A percentile compares a stretch with the other conserved stretches of the same genome.
Conservation (phyloP, 1,139 yeast species). For the Geotrichum cucujoidarum region DNA sequence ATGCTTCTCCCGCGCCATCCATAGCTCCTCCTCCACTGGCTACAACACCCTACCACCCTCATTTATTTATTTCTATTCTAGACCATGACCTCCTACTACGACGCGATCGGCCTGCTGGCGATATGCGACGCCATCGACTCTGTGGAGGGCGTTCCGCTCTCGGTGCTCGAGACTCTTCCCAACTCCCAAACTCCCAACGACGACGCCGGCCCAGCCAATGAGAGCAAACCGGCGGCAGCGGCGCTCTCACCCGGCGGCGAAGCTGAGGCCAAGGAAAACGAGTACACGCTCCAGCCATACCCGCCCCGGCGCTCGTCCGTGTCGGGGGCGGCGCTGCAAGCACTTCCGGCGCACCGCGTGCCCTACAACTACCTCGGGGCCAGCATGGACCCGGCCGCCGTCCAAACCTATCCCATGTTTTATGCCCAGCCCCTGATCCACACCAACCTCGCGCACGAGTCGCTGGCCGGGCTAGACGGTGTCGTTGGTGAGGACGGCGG, state of each 20-base stretch:
- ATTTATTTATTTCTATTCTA: not conserved
- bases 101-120: slow-evolving; percentile 39
- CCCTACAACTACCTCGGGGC: slow-evolving; percentile 1
- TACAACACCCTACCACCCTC: not conserved
- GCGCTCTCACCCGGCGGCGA: not conserved
- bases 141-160: slow-evolving; percentile 36
- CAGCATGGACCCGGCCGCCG: not conserved
- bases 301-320: not conserved
- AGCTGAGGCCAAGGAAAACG: not conserved
- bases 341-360: not conserved
- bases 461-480: not conserved
- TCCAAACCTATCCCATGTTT: slow-evolving; percentile 4
- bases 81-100: slow-evolving; percentile 34
- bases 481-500: not conserved
- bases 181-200: slow-evolving; percentile 4
- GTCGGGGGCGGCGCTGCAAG: not conserved
- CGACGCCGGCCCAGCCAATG: not conserved
- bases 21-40: not conserved
- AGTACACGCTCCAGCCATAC: not conserved
- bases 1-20: slow-evolving; percentile 43
- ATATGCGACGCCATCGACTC: slow-evolving; percentile 41
- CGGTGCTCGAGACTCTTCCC: slow-evolving; percentile 9
- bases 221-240: not conserved
- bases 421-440: slow-evolving; percentile 7
- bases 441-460: not conserved